Conservation (phyloP, 2,329 filamentous ascomycete genomes). For the Alternaria infectoria region DNA sequence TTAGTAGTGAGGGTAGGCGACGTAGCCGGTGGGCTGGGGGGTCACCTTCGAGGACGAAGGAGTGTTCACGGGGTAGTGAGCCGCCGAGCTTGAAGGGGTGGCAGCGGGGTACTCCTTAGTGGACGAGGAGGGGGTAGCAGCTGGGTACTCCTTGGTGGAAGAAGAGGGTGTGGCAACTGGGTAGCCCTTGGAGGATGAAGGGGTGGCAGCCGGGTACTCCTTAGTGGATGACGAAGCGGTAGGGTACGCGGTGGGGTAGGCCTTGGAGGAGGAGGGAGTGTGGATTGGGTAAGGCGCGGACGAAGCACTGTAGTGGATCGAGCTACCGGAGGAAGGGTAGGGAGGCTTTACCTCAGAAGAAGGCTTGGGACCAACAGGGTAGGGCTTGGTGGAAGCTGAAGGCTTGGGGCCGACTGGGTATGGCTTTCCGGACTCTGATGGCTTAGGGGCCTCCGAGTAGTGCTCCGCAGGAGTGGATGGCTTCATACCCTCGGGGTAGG, state of each 20-base stretch:
- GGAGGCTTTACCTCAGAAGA: slow-evolving; percentile 2
- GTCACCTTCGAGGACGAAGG: slow-evolving; percentile 10
- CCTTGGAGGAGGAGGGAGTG: neutral
- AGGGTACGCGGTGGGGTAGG: neutral
- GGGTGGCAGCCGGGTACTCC: neutral
- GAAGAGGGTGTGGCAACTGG: neutral
- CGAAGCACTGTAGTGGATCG: slow-evolving; percentile 6
- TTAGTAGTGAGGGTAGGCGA: slow-evolving; percentile 17
- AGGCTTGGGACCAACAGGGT: neutral
- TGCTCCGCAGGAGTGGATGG: slow-evolving; percentile 6
- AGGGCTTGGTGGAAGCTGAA: slow-evolving; percentile 2
- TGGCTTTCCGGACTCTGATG: neutral
- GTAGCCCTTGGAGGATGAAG: slow-evolving; percentile 1
- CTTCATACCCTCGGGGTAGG: neutral
- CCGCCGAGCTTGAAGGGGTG: slow-evolving; percentile 2
- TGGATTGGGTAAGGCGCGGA: slow-evolving; percentile 32
- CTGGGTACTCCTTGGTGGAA: slow-evolving; percentile 17
- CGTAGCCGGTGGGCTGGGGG: slow-evolving; percentile 21
- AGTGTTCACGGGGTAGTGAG: neutral
- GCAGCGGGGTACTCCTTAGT: slow-evolving; percentile 8
- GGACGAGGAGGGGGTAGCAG: neutral
- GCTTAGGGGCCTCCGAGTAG: slow-evolving; percentile 10
- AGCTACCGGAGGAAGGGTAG: slow-evolving; percentile 7
- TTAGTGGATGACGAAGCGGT: neutral
- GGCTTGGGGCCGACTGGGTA: slow-evolving; percentile 21